phyloP scores from a whole-genome alignment of 192 early-diverging fungal genomes.

The Coemansia sp. region DNA sequence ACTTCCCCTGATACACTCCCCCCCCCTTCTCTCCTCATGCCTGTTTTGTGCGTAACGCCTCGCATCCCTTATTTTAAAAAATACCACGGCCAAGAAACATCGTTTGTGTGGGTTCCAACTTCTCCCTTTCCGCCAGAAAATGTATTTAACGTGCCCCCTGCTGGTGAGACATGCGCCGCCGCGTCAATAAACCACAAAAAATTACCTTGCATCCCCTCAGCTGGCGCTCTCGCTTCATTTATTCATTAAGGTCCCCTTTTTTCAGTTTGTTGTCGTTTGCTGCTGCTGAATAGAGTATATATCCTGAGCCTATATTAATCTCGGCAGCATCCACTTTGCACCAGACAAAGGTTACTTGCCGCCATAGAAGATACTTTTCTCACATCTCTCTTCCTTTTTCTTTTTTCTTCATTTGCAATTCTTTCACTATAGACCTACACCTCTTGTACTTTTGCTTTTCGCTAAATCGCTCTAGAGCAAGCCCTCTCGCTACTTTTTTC shows the following conservation, averaged over 20 bases:
- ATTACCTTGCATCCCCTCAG: constrained; percentile 9
- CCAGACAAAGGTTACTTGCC: not conserved
- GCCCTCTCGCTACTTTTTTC: not conserved
- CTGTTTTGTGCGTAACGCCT: constrained; percentile 9
- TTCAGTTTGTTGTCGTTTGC: not conserved
- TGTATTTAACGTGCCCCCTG: constrained; percentile 2
- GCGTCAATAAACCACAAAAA: constrained; percentile 8
- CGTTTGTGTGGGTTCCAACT: not conserved
- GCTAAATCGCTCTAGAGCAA: not conserved
- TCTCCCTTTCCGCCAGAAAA: not conserved
- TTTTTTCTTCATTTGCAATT: not conserved
- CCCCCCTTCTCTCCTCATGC: not conserved
- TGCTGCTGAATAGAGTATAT: not conserved
- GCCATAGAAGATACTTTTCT: not conserved
- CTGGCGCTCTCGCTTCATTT: constrained; percentile 3
- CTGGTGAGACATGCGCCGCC: constrained; percentile 2
- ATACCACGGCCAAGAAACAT: constrained; percentile 5
- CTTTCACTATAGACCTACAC: not conserved
- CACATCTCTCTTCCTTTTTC: not conserved
- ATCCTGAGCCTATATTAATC: not conserved
- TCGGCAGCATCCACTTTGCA: not conserved
- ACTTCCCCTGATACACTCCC: constrained; percentile 1
- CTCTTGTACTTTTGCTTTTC: not conserved
- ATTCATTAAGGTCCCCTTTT: not conserved
- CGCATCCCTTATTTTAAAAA: constrained; percentile 3